Percentiles rank a stretch among this genome's conserved stretches.
phyloP scores from a whole-genome alignment of 1,284 basidiomycete genomes.

The Ganoderma lucidum region DNA sequence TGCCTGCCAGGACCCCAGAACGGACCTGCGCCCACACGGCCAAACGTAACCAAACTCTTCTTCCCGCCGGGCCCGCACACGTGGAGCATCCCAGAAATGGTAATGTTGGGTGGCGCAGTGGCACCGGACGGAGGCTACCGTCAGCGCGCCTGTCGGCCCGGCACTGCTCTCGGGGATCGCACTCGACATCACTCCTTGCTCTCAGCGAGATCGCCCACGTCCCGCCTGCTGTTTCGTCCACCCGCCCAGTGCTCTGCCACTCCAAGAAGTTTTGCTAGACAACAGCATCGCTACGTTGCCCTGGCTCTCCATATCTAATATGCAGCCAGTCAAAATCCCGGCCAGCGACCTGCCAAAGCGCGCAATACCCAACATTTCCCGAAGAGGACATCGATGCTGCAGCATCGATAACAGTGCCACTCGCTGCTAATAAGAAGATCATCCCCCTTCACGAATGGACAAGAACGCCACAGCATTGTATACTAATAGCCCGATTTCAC shows the following conservation, averaged over 20 bases:
- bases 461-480: neutral
- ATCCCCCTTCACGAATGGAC: neutral
- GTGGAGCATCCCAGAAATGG: conserved; percentile 1
- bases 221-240: conserved; percentile 15
- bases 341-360: neutral
- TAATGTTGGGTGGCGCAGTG: conserved; percentile 4
- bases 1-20: conserved; percentile 4
- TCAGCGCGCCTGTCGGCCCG: neutral
- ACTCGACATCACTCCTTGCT: neutral
- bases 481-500: neutral
- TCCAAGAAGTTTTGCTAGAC: neutral
- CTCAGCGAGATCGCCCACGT: conserved; percentile 1
- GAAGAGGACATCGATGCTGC: neutral
- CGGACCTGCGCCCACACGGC: conserved; percentile 13
- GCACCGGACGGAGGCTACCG: conserved; percentile 10
- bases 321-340: neutral
- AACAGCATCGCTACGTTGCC: conserved; percentile 3
- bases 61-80: conserved; percentile 12
- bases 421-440: neutral
- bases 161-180: conserved; percentile 2
- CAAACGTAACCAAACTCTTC: conserved; percentile 18
- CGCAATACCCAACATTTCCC: neutral
- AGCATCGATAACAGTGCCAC: conserved; percentile 4
- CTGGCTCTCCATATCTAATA: neutral
- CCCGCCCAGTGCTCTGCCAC: conserved; percentile 2